These are phyloP conservation scores for Trichocladium uniseriatum DNA, from an alignment of 495 filamentous ascomycete genomes.

Conservation along the genomic window DNA sequence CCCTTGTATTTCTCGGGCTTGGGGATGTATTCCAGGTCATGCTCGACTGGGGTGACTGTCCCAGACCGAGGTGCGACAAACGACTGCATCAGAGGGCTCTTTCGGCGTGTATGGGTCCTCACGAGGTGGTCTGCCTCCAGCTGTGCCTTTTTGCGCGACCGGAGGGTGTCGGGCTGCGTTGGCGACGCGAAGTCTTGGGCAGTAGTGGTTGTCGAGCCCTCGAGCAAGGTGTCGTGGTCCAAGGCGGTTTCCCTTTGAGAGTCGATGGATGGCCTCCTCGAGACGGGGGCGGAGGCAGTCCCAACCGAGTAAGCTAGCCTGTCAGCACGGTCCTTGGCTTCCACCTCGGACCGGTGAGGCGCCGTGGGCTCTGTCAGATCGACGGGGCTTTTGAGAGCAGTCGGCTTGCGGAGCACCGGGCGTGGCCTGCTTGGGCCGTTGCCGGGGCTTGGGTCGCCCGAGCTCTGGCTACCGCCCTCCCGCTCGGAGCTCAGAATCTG, in stretches of 20 bases:
- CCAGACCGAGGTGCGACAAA: constrained; percentile 12
- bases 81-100: constrained; percentile 13
- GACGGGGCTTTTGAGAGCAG: neutral
- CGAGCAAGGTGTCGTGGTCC: constrained; percentile 4
- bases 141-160: constrained; percentile 13
- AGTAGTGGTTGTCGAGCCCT: neutral
- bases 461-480: no score
- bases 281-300: constrained; percentile 26
- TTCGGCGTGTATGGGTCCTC: constrained; percentile 15
- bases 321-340: constrained; percentile 28
- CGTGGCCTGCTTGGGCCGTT: constrained; percentile 19
- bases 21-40: constrained; percentile 54
- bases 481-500: constrained; percentile 17
- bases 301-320: constrained; percentile 27
- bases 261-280: constrained; percentile 23
- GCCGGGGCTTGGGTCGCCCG: no score
- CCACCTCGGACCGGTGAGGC: constrained; percentile 20
- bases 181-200: constrained; percentile 8
- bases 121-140: constrained; percentile 21
- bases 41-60: constrained; percentile 28
- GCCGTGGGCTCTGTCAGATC: neutral
- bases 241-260: neutral
- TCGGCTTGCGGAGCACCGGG: constrained; percentile 22
- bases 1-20: constrained; percentile 61
- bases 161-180: constrained; percentile 1